Percentiles rank a stretch among this genome's conserved stretches.
Conservation (phyloP, 78 protist genomes). For the Diacronema lutheri region DNA sequence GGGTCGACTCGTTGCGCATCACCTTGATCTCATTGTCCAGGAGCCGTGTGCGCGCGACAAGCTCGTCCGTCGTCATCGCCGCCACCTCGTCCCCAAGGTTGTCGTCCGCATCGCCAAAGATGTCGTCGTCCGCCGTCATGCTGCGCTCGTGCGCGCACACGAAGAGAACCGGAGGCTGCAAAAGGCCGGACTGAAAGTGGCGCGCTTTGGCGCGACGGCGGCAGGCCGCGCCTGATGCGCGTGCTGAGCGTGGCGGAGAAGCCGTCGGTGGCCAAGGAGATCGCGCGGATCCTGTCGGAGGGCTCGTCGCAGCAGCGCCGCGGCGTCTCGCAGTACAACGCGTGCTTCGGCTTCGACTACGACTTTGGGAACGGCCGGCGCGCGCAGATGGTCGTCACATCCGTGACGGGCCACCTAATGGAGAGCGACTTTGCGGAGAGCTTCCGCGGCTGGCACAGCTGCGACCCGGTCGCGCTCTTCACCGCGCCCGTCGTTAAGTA, state of each 20-base stretch:
- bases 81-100: conserved; percentile 37
- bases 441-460: neutral
- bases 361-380: neutral
- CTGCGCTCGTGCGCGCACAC: no score
- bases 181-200: no score
- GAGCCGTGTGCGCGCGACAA: conserved; percentile 29
- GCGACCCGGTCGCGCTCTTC: neutral
- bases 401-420: conserved; percentile 37
- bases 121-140: no score
- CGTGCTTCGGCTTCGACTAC: neutral
- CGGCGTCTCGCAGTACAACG: no score
- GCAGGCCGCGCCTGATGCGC: no score
- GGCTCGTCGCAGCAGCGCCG: neutral
- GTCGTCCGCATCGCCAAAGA: neutral
- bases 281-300: neutral
- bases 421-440: neutral
- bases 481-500: neutral
- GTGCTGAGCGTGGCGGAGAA: conserved; percentile 41
- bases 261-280: conserved; percentile 18
- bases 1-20: conserved; percentile 24
- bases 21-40: conserved; percentile 64
- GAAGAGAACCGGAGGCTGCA: no score
- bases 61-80: conserved; percentile 36
- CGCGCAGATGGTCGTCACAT: neutral
- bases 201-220: no score